Evolutionary conservation across 192 early-diverging fungal genomes (phyloP).

Genomic region (Diversispora epigaea): DNA sequence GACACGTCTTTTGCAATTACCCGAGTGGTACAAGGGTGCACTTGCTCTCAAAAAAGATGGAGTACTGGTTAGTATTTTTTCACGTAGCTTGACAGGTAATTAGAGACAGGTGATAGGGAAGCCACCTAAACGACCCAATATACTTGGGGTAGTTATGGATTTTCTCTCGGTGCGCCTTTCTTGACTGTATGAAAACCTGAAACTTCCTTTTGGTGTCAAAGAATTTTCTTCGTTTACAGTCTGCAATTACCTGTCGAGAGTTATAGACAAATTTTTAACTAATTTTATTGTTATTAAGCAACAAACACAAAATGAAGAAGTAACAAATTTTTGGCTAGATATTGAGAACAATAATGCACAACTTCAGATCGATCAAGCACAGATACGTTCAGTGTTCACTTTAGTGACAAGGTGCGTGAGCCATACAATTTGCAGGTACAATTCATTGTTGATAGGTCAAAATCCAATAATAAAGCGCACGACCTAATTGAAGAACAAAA

Average conservation of each 20-base stretch:
- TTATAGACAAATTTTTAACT: no score
- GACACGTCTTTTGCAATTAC: not conserved
- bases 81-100: not conserved
- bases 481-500: constrained; percentile 12
- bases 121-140: not conserved
- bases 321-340: not conserved
- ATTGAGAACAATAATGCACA: not conserved
- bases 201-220: not conserved
- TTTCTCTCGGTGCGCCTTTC: not conserved
- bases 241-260: not conserved
- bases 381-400: not conserved
- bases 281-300: no score
- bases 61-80: not conserved
- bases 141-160: constrained; percentile 17
- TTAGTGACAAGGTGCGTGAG: no score
- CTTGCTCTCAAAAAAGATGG: constrained; percentile 8
- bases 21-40: constrained; percentile 5
- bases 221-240: not conserved
- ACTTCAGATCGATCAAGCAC: not conserved
- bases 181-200: not conserved
- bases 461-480: constrained; percentile 6
- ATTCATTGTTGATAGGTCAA: constrained; percentile 15
- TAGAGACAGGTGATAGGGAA: constrained; percentile 17
- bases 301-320: constrained; percentile 10
- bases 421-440: not conserved